Evolutionary conservation across 2,329 filamentous ascomycete genomes (phyloP).

Genomic region (Diplodia sapinea): DNA sequence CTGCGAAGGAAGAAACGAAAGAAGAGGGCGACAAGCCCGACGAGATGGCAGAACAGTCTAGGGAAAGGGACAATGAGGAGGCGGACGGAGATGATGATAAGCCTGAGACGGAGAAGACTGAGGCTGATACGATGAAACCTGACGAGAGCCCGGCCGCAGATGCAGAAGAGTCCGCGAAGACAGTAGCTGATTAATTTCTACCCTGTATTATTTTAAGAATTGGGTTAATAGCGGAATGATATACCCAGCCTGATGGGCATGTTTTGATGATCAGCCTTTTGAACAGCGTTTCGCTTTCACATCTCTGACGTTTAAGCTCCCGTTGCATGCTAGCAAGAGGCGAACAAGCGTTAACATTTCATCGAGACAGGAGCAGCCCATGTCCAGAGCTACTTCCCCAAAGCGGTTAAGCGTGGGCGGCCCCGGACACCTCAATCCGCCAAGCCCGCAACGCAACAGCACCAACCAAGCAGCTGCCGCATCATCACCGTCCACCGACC

Average conservation of each 20-base stretch:
- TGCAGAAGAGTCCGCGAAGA: slow-evolving; percentile 22
- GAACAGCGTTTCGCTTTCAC: background rate
- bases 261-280: background rate
- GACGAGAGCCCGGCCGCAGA: slow-evolving; percentile 13
- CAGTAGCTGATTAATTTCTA: slow-evolving; percentile 23
- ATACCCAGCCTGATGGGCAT: slow-evolving; percentile 29
- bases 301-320: too few species aligned
- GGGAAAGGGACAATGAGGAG: slow-evolving; percentile 37
- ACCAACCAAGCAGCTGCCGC: background rate
- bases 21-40: slow-evolving; percentile 33
- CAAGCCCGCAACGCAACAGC: slow-evolving; percentile 24
- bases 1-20: slow-evolving; percentile 23
- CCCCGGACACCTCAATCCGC: slow-evolving; percentile 8
- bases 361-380: background rate
- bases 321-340: background rate
- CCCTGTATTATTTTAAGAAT: background rate
- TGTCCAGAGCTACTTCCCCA: slow-evolving; percentile 14
- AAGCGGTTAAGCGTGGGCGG: slow-evolving; percentile 13
- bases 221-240: slow-evolving; percentile 12
- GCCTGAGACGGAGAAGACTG: slow-evolving; percentile 36
- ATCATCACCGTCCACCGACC: slow-evolving; percentile 20
- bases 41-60: slow-evolving; percentile 34
- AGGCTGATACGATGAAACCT: slow-evolving; percentile 8
- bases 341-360: background rate
- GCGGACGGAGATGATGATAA: slow-evolving; percentile 35